A percentile compares a stretch with the other conserved stretches of the same genome.
Conservation (phyloP, 108 stramenopile genomes). For the Nitzschia palea region DNA sequence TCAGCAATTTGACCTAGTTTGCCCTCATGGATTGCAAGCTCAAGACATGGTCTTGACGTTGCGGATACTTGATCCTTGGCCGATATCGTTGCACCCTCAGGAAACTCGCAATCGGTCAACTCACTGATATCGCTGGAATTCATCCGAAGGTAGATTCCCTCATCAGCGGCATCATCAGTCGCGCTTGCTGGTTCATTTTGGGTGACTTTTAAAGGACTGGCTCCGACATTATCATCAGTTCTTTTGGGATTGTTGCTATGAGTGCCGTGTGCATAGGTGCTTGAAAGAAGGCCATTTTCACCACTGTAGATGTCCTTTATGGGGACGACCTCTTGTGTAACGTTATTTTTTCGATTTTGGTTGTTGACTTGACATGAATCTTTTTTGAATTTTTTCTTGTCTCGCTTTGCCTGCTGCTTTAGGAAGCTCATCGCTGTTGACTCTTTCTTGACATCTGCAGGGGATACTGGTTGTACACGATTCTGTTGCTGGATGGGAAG, state of each 20-base stretch:
- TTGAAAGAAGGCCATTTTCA: background rate
- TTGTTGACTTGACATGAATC: no score
- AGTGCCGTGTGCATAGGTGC: background rate
- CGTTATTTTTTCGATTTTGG: no score
- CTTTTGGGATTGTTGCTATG: background rate
- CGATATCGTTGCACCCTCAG: background rate
- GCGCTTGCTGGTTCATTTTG: no score
- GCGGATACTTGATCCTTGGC: background rate
- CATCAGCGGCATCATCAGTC: background rate
- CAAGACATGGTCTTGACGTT: background rate
- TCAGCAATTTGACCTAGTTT: background rate
- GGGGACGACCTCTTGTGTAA: background rate
- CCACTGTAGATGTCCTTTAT: background rate
- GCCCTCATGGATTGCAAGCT: background rate
- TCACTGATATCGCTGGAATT: constrained; percentile 7
- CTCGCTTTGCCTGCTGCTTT: no score
- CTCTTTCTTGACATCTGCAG: no score
- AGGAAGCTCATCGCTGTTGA: no score
- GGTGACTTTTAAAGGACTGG: no score
- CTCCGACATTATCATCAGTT: background rate
- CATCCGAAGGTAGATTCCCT: background rate
- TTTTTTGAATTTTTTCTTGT: background rate
- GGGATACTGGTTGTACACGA: no score
- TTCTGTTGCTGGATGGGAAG: no score
- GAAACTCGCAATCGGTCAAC: background rate